phyloP scores from a whole-genome alignment of 2,329 filamentous ascomycete genomes.

The Dothideomycetes sp. region DNA sequence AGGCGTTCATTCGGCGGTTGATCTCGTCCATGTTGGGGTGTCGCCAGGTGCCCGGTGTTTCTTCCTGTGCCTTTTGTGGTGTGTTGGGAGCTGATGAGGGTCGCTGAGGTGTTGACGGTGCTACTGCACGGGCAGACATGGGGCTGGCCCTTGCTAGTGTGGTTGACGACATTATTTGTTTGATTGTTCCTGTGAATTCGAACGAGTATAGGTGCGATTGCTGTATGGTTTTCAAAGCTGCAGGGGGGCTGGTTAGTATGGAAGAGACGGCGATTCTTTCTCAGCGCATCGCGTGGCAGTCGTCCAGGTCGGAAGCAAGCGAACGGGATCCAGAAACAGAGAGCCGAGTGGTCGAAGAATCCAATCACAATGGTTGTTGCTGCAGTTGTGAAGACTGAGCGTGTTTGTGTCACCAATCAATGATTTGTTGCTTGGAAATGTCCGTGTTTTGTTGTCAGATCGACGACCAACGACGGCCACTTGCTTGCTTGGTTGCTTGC shows the following conservation, averaged over 20 bases:
- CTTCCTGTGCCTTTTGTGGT: constrained; percentile 4
- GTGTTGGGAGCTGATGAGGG: constrained; percentile 2
- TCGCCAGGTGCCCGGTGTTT: constrained; percentile 63
- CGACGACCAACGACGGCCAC: too few relatives aligned
- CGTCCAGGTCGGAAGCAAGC: not conserved
- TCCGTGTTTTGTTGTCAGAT: too few relatives aligned
- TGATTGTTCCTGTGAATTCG: not conserved
- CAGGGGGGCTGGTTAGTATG: constrained; percentile 10
- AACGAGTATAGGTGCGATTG: not conserved
- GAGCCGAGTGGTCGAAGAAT: too few relatives aligned
- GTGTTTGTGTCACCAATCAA: too few relatives aligned
- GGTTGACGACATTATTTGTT: constrained; percentile 23
- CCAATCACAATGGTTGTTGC: too few relatives aligned
- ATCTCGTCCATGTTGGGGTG: constrained; percentile 88
- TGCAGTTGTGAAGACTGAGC: too few relatives aligned
- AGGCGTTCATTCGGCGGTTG: constrained; percentile 65
- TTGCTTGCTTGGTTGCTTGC: too few relatives aligned
- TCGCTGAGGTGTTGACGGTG: constrained; percentile 18
- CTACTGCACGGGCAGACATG: constrained; percentile 15
- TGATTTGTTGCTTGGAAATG: too few relatives aligned
- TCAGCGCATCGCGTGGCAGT: constrained; percentile 1
- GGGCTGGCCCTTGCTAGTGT: constrained; percentile 14
- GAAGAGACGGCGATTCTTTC: not conserved
- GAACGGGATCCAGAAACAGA: too few relatives aligned
- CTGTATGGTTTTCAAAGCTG: constrained; percentile 1